Evolutionary conservation across 768 basidiomycete species (phyloP).

Genomic region (Podaxis mareebaensis): DNA sequence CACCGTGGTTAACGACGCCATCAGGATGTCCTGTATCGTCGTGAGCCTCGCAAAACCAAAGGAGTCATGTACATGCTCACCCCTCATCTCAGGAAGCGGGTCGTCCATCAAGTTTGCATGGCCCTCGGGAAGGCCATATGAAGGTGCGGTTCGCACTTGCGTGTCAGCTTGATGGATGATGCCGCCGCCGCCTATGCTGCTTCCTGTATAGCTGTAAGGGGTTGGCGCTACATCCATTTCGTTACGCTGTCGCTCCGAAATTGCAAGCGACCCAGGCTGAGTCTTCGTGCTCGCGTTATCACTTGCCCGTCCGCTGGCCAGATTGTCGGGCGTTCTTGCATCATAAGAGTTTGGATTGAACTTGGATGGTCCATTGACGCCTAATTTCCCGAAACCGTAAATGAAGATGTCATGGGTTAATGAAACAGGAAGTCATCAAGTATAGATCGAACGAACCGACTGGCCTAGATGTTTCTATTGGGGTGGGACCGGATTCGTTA

Average conservation of each 20-base stretch:
- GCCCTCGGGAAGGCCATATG: not conserved
- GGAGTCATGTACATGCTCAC: not conserved
- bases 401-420: not conserved
- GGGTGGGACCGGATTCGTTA: not conserved
- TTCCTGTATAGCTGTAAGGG: conserved; percentile 7
- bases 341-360: not conserved
- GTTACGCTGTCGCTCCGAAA: not conserved
- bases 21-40: not conserved
- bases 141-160: not conserved
- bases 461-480: not conserved
- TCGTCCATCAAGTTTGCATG: not conserved
- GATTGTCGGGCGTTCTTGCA: not conserved
- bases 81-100: not conserved
- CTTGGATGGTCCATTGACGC: not conserved
- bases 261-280: conserved; percentile 5
- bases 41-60: not conserved
- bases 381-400: not conserved
- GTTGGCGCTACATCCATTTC: not conserved
- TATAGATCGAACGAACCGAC: not conserved
- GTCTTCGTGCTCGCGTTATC: conserved; percentile 5
- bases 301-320: not conserved
- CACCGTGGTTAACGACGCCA: conserved; percentile 5
- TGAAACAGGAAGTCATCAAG: not conserved
- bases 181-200: not conserved
- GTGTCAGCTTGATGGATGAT: not conserved